Evolutionary conservation across 208 protist species (phyloP).

Genomic region (Kentomonas sorsogonicus): DNA sequence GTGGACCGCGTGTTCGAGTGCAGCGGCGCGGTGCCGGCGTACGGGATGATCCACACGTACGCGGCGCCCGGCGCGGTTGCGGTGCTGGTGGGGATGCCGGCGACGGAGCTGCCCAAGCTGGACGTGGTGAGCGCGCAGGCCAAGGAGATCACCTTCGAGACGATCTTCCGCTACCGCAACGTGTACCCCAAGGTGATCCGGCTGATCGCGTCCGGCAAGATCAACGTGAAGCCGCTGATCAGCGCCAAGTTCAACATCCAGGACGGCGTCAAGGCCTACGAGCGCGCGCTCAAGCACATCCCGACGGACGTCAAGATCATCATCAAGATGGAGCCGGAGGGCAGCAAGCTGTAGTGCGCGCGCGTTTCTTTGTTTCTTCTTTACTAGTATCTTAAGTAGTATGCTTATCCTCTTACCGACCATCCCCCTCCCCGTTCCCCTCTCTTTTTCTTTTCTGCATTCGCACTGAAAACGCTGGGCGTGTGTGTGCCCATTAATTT

Average conservation of each 20-base stretch:
- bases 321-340: slow-evolving; percentile 42
- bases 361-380: too few relatives aligned
- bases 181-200: slow-evolving; percentile 1
- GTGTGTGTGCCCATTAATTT: too few relatives aligned
- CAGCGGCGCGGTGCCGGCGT: slow-evolving; percentile 25
- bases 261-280: slow-evolving; percentile 35
- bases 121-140: slow-evolving; percentile 35
- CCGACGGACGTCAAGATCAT: slow-evolving; percentile 51
- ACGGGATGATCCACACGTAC: slow-evolving; percentile 30
- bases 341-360: too few relatives aligned
- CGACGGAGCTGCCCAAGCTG: slow-evolving; percentile 23
- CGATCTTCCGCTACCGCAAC: slow-evolving; percentile 9
- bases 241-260: slow-evolving; percentile 36
- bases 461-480: too few relatives aligned
- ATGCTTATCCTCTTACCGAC: too few relatives aligned
- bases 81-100: slow-evolving; percentile 46
- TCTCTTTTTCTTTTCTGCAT: too few relatives aligned
- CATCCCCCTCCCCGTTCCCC: too few relatives aligned
- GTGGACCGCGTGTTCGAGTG: slow-evolving; percentile 48
- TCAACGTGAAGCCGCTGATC: slow-evolving; percentile 55
- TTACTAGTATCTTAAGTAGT: too few relatives aligned
- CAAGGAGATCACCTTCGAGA: slow-evolving; percentile 52
- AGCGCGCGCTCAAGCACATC: slow-evolving; percentile 24
- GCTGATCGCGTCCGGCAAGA: slow-evolving; percentile 21
- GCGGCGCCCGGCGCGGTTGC: slow-evolving; percentile 34